A percentile compares a stretch with the other conserved stretches of the same genome.
Conservation (phyloP, 2,329 filamentous ascomycete species). For the Decorospora gaudefroyi region DNA sequence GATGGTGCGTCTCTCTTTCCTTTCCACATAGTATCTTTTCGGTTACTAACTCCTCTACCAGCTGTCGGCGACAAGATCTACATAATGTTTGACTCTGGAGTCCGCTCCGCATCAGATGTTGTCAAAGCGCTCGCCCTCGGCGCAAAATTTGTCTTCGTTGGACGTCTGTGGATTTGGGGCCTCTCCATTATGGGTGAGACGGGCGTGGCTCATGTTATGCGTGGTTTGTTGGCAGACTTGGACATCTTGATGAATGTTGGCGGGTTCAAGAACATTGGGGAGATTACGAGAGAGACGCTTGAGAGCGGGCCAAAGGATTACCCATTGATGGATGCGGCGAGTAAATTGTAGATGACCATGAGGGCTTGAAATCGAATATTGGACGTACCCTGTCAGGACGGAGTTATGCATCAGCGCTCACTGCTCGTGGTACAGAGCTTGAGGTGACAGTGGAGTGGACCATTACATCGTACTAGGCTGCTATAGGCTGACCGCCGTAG, state of each 20-base stretch:
- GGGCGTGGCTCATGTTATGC: conserved; percentile 66
- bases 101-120: conserved; percentile 61
- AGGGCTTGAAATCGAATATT: not conserved
- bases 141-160: conserved; percentile 66
- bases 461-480: conserved; percentile 5
- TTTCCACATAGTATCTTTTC: not conserved
- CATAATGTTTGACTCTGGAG: conserved; percentile 65
- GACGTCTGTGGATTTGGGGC: conserved; percentile 64
- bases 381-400: too few relatives aligned
- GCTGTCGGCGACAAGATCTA: conserved; percentile 57
- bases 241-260: conserved; percentile 66
- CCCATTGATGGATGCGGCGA: conserved; percentile 26
- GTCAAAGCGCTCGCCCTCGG: conserved; percentile 66
- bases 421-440: too few relatives aligned
- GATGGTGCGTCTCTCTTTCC: conserved; percentile 46
- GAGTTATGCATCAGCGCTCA: too few relatives aligned
- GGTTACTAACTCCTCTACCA: conserved; percentile 10
- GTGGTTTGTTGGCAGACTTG: conserved; percentile 63
- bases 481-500: conserved; percentile 17
- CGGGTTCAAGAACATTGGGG: conserved; percentile 58
- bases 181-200: conserved; percentile 64
- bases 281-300: conserved; percentile 54
- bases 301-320: conserved; percentile 34
- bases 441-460: too few relatives aligned
- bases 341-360: conserved; percentile 25